Conservation (phyloP, 148 eudicot species). For the Silene uniflora region DNA sequence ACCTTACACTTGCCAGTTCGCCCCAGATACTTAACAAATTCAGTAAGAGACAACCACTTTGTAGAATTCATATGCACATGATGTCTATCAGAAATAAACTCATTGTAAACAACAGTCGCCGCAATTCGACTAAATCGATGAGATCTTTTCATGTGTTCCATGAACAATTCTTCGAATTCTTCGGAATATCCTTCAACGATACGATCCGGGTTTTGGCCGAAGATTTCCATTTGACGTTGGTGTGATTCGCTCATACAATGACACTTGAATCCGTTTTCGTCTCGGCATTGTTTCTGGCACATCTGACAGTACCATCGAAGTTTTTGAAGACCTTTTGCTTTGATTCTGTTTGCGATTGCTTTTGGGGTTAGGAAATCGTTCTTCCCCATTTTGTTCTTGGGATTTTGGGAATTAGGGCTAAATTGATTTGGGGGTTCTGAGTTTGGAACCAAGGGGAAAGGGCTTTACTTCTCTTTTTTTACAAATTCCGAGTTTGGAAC, state of each 20-base stretch:
- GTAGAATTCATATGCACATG: slow-evolving; percentile 95
- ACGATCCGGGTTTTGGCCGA: slow-evolving; percentile 78
- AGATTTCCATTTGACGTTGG: slow-evolving; percentile 87
- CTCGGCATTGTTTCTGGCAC: slow-evolving; percentile 94
- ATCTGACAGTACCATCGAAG: slow-evolving; percentile 94
- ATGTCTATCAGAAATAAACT: slow-evolving; percentile 71
- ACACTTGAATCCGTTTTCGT: slow-evolving; percentile 92
- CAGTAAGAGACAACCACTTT: slow-evolving; percentile 73
- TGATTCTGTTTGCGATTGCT: slow-evolving; percentile 88
- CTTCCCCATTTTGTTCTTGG: slow-evolving; percentile 56
- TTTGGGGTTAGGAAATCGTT: slow-evolving; percentile 87
- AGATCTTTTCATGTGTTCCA: slow-evolving; percentile 87
- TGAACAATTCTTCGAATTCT: slow-evolving; percentile 61
- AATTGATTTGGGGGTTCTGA: slow-evolving; percentile 10
- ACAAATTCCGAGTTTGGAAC: too few relatives aligned
- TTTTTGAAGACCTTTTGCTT: slow-evolving; percentile 90
- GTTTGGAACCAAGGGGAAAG: too few relatives aligned
- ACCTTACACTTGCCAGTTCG: slow-evolving; percentile 77
- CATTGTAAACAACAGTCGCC: slow-evolving; percentile 88
- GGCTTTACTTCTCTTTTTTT: too few relatives aligned
- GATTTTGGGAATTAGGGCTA: neutral
- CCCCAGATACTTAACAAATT: slow-evolving; percentile 82
- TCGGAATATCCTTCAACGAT: slow-evolving; percentile 74
- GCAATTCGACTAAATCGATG: slow-evolving; percentile 79
- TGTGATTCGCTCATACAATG: slow-evolving; percentile 90